These are phyloP conservation scores for Cyclocybe cylindracea DNA, from an alignment of 768 basidiomycete genomes.

Conservation along the genomic window DNA sequence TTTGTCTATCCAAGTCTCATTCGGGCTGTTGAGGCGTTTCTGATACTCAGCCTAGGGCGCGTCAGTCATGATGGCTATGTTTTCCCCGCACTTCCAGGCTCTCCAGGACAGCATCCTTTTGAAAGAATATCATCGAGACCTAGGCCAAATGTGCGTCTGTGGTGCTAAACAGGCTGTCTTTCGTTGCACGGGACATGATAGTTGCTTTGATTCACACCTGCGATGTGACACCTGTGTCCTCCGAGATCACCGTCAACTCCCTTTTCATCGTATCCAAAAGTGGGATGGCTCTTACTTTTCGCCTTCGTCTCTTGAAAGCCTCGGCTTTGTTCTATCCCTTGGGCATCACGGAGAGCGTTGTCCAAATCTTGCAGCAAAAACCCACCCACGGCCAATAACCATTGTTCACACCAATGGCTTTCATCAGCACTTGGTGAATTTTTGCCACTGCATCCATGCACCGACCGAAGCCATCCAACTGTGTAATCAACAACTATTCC, in stretches of 20 bases:
- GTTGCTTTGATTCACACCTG: not conserved
- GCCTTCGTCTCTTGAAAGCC: conserved; percentile 1
- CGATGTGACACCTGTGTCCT: conserved; percentile 11
- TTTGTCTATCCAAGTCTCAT: too few relatives aligned
- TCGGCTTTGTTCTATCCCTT: conserved; percentile 8
- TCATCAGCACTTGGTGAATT: conserved; percentile 10
- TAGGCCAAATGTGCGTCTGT: too few relatives aligned
- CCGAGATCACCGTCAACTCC: conserved; percentile 7
- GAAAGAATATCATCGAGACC: too few relatives aligned
- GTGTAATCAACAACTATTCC: conserved; percentile 5
- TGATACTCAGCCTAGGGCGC: too few relatives aligned
- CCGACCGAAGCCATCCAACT: conserved; percentile 4
- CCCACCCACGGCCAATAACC: not conserved
- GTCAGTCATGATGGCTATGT: too few relatives aligned
- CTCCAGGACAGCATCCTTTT: too few relatives aligned
- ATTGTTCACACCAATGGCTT: conserved; percentile 19
- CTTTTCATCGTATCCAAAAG: conserved; percentile 17
- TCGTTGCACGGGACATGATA: too few relatives aligned
- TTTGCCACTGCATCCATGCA: conserved; percentile 6
- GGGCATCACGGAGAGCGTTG: conserved; percentile 16
- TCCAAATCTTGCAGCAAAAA: conserved; percentile 1
- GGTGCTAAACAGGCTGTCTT: too few relatives aligned
- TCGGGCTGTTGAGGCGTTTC: too few relatives aligned
- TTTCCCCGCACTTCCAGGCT: too few relatives aligned
- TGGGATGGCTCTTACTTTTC: conserved; percentile 16